phyloP scores from a whole-genome alignment of 306 rosid species.

The Inga laurina region DNA sequence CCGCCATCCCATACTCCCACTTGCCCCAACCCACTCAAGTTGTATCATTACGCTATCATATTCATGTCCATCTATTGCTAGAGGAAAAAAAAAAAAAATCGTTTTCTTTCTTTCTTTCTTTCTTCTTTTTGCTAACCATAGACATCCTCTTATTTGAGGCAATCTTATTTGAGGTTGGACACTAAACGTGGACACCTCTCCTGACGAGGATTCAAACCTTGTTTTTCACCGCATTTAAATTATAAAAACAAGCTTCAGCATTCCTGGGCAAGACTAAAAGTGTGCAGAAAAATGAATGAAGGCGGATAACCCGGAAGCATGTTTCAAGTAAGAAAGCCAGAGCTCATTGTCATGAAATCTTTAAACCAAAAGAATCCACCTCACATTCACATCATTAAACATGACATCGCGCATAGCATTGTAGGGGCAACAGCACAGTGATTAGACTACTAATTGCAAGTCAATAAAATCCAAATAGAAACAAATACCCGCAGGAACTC shows the following conservation, averaged over 20 bases:
- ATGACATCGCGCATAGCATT: background rate
- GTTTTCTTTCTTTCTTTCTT: no score
- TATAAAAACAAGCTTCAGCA: no score
- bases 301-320: no score
- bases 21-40: background rate
- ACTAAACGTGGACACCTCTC: no score
- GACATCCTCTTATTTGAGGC: no score
- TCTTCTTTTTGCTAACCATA: no score
- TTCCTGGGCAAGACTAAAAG: no score
- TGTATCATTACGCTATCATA: no score
- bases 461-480: background rate
- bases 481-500: background rate
- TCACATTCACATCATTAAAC: background rate
- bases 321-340: background rate
- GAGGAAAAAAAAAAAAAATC: no score
- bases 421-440: background rate
- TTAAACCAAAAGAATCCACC: background rate
- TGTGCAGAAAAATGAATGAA: no score
- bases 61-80: background rate
- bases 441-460: slow-evolving; percentile 3
- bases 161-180: no score
- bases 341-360: background rate
- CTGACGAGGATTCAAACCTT: no score
- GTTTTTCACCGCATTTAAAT: background rate
- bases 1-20: background rate